Conservation (phyloP, 2,329 filamentous ascomycete genomes). For the Hypoxylon sp. region DNA sequence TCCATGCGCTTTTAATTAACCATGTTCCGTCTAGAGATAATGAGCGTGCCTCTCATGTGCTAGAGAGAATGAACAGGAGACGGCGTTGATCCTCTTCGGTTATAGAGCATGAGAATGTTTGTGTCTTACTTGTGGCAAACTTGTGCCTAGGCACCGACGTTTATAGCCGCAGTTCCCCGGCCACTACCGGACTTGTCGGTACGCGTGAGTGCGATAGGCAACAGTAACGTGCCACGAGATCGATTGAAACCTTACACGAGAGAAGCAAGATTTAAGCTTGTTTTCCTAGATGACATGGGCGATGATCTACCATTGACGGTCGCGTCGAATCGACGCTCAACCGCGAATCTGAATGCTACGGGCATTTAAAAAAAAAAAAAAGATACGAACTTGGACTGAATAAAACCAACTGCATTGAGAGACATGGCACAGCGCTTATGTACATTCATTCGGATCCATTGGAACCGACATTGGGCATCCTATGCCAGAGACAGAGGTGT, state of each 20-base stretch:
- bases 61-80: slow-evolving; percentile 18
- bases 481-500: slow-evolving; percentile 4
- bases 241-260: slow-evolving; percentile 14
- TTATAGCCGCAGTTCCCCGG: slow-evolving; percentile 14
- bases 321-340: slow-evolving; percentile 24
- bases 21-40: slow-evolving; percentile 29
- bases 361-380: background rate
- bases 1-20: slow-evolving; percentile 31
- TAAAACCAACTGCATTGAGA: slow-evolving; percentile 21
- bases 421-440: slow-evolving; percentile 34
- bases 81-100: slow-evolving; percentile 22
- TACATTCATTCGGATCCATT: slow-evolving; percentile 22
- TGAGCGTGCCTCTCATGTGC: slow-evolving; percentile 1
- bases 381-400: slow-evolving; percentile 4
- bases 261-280: slow-evolving; percentile 32
- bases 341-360: slow-evolving; percentile 8
- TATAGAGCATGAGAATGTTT: slow-evolving; percentile 21
- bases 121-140: slow-evolving; percentile 7
- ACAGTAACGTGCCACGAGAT: slow-evolving; percentile 8
- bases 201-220: background rate
- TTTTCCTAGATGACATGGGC: slow-evolving; percentile 16
- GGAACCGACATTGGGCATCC: background rate
- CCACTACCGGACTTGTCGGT: slow-evolving; percentile 3
- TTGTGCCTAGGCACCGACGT: slow-evolving; percentile 10
- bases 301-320: slow-evolving; percentile 10